phyloP scores from a whole-genome alignment of 805 yeast genomes.

The Huiozyma sinensis region DNA sequence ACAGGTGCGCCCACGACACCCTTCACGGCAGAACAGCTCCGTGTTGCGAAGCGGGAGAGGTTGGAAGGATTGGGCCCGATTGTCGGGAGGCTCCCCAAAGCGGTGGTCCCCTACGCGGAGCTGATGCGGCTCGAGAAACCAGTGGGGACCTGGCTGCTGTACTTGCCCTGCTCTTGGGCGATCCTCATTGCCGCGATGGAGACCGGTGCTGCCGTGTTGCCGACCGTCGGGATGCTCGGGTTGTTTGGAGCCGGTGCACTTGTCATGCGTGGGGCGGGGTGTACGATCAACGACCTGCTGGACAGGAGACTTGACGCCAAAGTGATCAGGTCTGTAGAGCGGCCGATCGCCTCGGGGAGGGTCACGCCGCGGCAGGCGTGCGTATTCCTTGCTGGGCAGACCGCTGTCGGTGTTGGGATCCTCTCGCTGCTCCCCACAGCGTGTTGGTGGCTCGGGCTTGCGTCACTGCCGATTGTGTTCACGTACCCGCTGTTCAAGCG shows the following conservation, averaged over 20 bases:
- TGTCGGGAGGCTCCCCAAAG: constrained; percentile 55
- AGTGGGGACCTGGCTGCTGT: constrained; percentile 81
- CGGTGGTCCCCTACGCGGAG: constrained; percentile 83
- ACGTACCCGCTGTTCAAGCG: constrained; percentile 90
- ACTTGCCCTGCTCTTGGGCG: constrained; percentile 87
- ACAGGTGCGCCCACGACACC: background rate
- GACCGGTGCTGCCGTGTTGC: constrained; percentile 54
- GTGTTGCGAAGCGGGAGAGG: constrained; percentile 40
- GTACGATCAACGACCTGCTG: constrained; percentile 84
- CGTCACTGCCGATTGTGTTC: constrained; percentile 67
- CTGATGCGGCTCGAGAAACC: constrained; percentile 89
- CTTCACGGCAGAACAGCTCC: constrained; percentile 23
- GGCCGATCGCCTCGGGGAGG: constrained; percentile 90
- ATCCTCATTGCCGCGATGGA: constrained; percentile 79
- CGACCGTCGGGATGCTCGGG: constrained; percentile 50
- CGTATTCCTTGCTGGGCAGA: constrained; percentile 60
- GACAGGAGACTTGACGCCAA: constrained; percentile 76
- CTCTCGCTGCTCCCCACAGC: constrained; percentile 64
- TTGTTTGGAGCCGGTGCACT: constrained; percentile 78
- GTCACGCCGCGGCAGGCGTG: constrained; percentile 63
- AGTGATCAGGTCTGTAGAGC: constrained; percentile 76
- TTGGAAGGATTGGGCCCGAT: constrained; percentile 38
- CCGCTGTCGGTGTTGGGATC: constrained; percentile 62
- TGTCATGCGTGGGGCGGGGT: constrained; percentile 96
- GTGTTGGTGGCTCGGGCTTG: constrained; percentile 75